These are phyloP conservation scores for Pyrus hybrid DNA, from an alignment of 331 rosid species.

Conservation along the genomic window DNA sequence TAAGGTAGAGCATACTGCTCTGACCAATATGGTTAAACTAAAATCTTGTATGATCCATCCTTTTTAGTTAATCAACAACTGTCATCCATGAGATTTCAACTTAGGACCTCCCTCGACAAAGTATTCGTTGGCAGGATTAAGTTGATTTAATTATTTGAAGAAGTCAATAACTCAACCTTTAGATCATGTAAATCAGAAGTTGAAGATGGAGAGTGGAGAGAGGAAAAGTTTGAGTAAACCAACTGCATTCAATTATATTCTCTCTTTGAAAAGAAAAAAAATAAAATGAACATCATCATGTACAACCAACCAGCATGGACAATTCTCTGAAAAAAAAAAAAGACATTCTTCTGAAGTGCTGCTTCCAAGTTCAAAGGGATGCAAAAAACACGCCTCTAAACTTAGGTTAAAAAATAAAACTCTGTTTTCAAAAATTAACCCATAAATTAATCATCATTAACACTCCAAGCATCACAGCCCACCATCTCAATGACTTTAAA, in stretches of 20 bases:
- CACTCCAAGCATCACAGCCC: conserved; percentile 16
- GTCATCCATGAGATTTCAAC: too few species aligned
- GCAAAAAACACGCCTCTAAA: neutral
- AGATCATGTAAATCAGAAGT: neutral
- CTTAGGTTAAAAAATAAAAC: neutral
- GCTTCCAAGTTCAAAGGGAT: neutral
- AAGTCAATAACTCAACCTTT: neutral
- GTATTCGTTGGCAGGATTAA: too few species aligned
- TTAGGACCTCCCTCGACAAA: too few species aligned
- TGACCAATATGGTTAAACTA: too few species aligned
- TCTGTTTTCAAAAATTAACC: neutral
- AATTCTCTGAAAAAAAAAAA: neutral
- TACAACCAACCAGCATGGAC: neutral
- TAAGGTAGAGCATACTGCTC: too few species aligned
- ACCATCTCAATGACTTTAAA: conserved; percentile 35
- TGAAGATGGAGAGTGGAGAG: neutral
- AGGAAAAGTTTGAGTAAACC: neutral
- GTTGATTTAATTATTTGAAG: too few species aligned
- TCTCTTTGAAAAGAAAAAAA: neutral
- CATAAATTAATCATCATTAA: conserved; percentile 20
- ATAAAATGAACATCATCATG: neutral
- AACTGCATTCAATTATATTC: neutral
- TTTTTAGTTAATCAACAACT: too few species aligned
- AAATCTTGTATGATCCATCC: too few species aligned
- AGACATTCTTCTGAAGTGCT: neutral